Evolutionary conservation across 2,329 filamentous ascomycete species (phyloP), one percentile per base, ranked within the genome.

Genomic region (Stachybotrys chartarum): DNA sequence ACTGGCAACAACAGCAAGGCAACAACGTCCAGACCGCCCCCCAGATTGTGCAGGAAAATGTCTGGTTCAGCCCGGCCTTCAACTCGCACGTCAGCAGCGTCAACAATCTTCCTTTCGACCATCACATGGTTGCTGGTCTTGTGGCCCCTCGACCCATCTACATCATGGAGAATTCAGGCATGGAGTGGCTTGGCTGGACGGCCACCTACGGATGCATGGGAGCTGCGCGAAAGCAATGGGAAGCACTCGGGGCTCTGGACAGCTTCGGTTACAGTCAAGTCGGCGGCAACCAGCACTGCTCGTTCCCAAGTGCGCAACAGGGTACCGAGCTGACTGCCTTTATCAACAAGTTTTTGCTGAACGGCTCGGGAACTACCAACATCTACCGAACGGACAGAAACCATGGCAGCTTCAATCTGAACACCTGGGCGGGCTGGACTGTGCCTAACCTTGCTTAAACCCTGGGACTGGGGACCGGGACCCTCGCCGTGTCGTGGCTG

Each of bases 31-130:
- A 86, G 70, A 84, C 81, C 0, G 78, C 81, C 1, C 65, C 70
- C 31, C 71, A 85, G 70, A 85, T 85, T 60, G 72, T 85, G 5
- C 71, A 69, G 39, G 83, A 85, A 71, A 84, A 85, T 61, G 80
- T 83, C 18, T 86, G 83, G 83, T 84, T 85, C 75, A 17, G 31
- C 31, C 6, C 50, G 30, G 31, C 31, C 50, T 52, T 52, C 50
- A 52, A 52, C 50, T 17, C 31, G 8, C 50, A 52, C n/a, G 50
- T 52, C 32, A 39, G 44, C 71, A 75, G 62, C 47, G 68, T 73
- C 55, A 72, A 71, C 55, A 66, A 68, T 54, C 66, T 81, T 7
- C 76, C 79, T 5, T 72, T 77, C 55, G 78, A 81, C 62, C 78
- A 82, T 64, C 79, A 81, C 64, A 67, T 77, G 67, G 70, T 82